Evolutionary conservation across 2,329 filamentous ascomycete species (phyloP).

Genomic region (Alternaria triticimaculans): DNA sequence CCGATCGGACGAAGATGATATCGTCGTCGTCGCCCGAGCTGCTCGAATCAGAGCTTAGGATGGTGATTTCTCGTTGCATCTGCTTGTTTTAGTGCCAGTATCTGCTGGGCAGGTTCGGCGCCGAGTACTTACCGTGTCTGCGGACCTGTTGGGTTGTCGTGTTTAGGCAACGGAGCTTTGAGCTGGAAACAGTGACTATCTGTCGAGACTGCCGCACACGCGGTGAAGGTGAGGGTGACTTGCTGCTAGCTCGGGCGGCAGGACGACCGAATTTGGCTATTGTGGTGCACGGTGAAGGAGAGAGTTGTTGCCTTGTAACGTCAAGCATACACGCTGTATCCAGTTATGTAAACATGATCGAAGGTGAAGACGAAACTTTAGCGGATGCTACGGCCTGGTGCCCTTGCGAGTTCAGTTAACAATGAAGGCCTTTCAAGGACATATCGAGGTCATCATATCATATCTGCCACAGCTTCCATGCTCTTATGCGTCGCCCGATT

Average conservation of each 20-base stretch:
- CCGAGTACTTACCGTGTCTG: background rate
- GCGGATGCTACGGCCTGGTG: background rate
- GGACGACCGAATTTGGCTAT: background rate
- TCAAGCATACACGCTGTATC: background rate
- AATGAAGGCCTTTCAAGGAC: background rate
- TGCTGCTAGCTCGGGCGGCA: background rate
- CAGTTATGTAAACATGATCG: background rate
- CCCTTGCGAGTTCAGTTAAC: background rate
- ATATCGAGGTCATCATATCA: background rate
- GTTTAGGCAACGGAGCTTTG: background rate
- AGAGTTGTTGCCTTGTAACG: background rate
- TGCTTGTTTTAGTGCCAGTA: background rate
- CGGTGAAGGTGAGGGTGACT: background rate
- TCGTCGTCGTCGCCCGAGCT: background rate
- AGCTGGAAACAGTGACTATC: background rate
- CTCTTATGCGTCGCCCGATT: background rate
- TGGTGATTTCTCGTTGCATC: background rate
- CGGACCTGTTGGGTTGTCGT: background rate
- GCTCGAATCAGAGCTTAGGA: background rate
- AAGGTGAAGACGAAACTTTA: background rate
- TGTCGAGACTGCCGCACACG: background rate
- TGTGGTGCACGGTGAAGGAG: background rate
- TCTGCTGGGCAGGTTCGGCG: background rate
- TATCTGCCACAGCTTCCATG: background rate
- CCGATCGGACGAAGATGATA: background rate